These are phyloP conservation scores for Neurospora sp. DNA, from an alignment of 495 filamentous ascomycete species.

Conservation along the genomic window DNA sequence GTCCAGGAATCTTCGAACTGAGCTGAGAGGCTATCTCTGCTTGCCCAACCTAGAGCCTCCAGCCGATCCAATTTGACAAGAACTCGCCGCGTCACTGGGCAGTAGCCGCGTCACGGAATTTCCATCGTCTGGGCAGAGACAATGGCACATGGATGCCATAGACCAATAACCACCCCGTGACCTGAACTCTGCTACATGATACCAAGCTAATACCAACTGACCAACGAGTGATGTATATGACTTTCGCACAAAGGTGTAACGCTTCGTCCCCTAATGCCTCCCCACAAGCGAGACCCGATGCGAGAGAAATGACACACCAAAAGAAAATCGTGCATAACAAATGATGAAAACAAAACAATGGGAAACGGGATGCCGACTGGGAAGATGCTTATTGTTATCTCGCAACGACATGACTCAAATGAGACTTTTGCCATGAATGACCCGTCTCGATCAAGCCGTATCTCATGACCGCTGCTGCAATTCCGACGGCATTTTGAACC, in stretches of 20 bases:
- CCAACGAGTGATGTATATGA: background rate
- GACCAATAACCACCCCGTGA: background rate
- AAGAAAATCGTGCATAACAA: conserved; percentile 12
- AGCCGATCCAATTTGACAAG: background rate
- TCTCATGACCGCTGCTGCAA: conserved; percentile 10
- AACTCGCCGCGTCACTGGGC: background rate
- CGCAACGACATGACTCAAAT: conserved; percentile 6
- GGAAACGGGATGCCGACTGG: conserved; percentile 7
- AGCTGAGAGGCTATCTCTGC: background rate
- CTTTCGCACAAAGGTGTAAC: conserved; percentile 1
- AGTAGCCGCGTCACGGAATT: background rate
- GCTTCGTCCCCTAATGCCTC: conserved; percentile 29
- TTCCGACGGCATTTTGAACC: conserved; percentile 1
- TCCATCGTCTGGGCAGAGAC: background rate
- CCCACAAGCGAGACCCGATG: conserved; percentile 32
- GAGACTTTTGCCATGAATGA: background rate
- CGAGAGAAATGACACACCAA: conserved; percentile 17
- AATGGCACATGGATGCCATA: background rate
- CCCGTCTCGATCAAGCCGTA: background rate
- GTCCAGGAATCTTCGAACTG: background rate
- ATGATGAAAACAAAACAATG: conserved; percentile 15
- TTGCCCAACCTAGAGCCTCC: background rate
- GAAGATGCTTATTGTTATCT: conserved; percentile 9
- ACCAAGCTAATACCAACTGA: background rate
- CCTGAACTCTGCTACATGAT: background rate